Base-by-base conservation (phyloP, 2,329 filamentous ascomycete species). In the Sarocladium oryzae region DNA sequence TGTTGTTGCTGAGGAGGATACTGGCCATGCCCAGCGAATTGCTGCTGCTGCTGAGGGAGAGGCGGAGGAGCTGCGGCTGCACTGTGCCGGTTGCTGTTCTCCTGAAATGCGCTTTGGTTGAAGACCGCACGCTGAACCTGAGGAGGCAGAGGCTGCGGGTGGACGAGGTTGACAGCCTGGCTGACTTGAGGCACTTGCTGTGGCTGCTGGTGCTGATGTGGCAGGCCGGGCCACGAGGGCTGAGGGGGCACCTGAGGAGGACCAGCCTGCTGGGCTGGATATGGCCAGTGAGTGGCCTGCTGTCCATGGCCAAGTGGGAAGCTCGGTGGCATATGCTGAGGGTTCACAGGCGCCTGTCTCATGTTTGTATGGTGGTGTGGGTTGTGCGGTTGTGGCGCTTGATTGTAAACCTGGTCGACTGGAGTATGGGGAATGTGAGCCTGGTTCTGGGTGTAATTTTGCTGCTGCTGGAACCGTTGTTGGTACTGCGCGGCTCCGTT, bases 341-440 rank as follows among this genome's bases (percentile, higher is more conserved):
- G 43, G 26, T 56, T 58, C 2, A 58, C 56, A 43, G 56, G 56
- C 10, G 75, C 72, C 15, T 76, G 63, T 18, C 71, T 70, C 24
- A 75, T 74, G 36, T 67, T 62, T 13, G 76, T 70, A 49, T 78
- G 75, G 52, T 78, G 74, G 60, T 83, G 81, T 6, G 82, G 81
- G 37, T 77, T 79, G 36, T 69, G 71, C 13, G 82, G 79, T 60
- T 78, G 74, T 24, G 75, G 62, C 20, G 75, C 71, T 23, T 77
- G 72, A 4, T 65, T 62, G 49, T 72, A 66, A 16, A 72, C 70
- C 54, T 81, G 77, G 13, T 85, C 79, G 28, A 79, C 63, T 8
- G 81, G 77, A 4, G 78, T 80, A 49, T 74, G 73, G 37, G 72
- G 75, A 54, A 65, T 60, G 51, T 62, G 64, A 53, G 52, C 38